Conservation (phyloP, 1,284 basidiomycete species). For the Moesziomyces globuligerus region DNA sequence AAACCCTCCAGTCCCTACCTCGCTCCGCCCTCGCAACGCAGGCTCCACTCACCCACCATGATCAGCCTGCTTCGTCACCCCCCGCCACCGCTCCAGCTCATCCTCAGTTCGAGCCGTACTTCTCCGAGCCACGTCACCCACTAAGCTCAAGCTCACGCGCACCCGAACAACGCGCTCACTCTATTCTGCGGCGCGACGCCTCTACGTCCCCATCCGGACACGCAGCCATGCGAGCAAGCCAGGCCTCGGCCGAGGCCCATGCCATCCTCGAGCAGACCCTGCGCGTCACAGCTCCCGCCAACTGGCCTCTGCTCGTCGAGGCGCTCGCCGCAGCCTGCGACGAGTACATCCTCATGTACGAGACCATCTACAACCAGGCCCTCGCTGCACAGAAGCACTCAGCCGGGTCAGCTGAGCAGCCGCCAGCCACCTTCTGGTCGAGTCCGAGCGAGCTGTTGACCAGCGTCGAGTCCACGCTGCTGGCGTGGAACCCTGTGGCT, state of each 20-base stretch:
- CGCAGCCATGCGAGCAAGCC: not conserved
- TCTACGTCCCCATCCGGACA: not conserved
- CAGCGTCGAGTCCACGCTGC: constrained; percentile 25
- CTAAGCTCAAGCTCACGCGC: not conserved
- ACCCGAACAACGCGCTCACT: not conserved
- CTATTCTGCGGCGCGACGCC: not conserved
- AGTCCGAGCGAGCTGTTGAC: constrained; percentile 22
- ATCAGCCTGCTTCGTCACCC: not conserved
- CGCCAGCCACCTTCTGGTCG: not conserved
- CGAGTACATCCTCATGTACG: constrained; percentile 38
- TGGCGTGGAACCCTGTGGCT: constrained; percentile 33
- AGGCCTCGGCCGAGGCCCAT: constrained; percentile 15
- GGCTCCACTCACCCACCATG: constrained; percentile 2
- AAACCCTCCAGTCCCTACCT: constrained; percentile 10
- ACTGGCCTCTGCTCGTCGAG: constrained; percentile 39
- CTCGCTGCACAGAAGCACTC: constrained; percentile 14
- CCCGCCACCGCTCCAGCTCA: too few species aligned
- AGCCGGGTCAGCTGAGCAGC: not conserved
- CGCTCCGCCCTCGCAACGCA: constrained; percentile 16
- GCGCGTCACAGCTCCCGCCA: constrained; percentile 36
- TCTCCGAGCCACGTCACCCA: constrained; percentile 9
- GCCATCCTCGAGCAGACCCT: constrained; percentile 26
- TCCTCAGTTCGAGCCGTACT: constrained; percentile 30
- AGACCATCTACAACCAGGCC: constrained; percentile 26
- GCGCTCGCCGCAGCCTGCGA: constrained; percentile 28